phyloP scores from a whole-genome alignment of 1,284 basidiomycete species.

The Cutaneotrichosporon dermatis region DNA sequence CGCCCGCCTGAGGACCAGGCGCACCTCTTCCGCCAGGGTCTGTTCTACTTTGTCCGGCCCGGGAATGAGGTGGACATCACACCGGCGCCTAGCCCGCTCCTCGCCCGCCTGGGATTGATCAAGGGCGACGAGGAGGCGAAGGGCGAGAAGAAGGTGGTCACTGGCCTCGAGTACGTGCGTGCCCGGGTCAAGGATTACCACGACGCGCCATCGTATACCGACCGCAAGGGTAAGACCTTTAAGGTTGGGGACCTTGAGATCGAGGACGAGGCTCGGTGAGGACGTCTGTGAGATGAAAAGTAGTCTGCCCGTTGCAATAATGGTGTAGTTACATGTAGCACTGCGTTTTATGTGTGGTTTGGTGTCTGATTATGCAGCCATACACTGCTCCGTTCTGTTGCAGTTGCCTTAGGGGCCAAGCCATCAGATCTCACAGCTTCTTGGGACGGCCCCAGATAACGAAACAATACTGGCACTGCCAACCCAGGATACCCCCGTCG shows the following conservation, averaged over 20 bases:
- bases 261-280: conserved; percentile 10
- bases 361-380: too few relatives aligned
- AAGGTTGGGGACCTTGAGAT: conserved; percentile 15
- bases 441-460: too few relatives aligned
- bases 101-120: conserved; percentile 21
- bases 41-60: conserved; percentile 35
- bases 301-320: too few relatives aligned
- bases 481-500: too few relatives aligned
- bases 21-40: conserved; percentile 29
- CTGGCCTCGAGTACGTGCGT: conserved; percentile 13
- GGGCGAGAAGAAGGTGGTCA: conserved; percentile 14
- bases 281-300: too few relatives aligned
- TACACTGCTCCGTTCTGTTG: too few relatives aligned
- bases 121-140: not conserved
- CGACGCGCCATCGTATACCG: conserved; percentile 1
- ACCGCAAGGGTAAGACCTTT: conserved; percentile 10
- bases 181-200: conserved; percentile 15
- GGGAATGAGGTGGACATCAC: conserved; percentile 31
- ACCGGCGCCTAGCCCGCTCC: conserved; percentile 26
- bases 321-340: too few relatives aligned
- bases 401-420: too few relatives aligned
- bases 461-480: too few relatives aligned
- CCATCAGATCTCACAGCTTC: too few relatives aligned
- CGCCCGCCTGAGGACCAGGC: conserved; percentile 34
- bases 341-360: too few relatives aligned